These are phyloP conservation scores for Begonia masoniana DNA, from an alignment of 306 rosid genomes.

Conservation along the genomic window DNA sequence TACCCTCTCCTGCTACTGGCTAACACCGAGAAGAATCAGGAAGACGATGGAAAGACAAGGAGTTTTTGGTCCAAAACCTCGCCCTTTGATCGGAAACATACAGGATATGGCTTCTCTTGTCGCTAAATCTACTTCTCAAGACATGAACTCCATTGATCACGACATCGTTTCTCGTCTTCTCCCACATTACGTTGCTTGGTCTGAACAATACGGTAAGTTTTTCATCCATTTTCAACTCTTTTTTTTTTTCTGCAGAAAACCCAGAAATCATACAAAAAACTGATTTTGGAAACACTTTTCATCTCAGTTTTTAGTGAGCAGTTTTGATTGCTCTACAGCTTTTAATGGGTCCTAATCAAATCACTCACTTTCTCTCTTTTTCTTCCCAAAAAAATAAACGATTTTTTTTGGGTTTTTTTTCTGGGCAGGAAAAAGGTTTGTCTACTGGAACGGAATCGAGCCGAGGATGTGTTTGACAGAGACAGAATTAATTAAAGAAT, in stretches of 20 bases:
- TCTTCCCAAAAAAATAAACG: no score
- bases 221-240: background rate
- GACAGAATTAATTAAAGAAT: slow-evolving; percentile 30
- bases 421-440: slow-evolving; percentile 24
- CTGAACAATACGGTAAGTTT: slow-evolving; percentile 47
- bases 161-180: slow-evolving; percentile 76
- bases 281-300: no score
- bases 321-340: no score
- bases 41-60: slow-evolving; percentile 82
- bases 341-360: no score
- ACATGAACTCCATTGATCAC: slow-evolving; percentile 64
- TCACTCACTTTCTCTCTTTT: no score
- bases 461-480: slow-evolving; percentile 42
- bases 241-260: background rate
- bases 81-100: slow-evolving; percentile 70
- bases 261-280: no score
- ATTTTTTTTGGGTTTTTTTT: background rate
- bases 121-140: slow-evolving; percentile 56
- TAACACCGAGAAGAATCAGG: slow-evolving; percentile 66
- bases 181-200: slow-evolving; percentile 79
- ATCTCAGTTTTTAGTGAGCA: no score
- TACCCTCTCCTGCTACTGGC: slow-evolving; percentile 39
- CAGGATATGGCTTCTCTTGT: slow-evolving; percentile 59
- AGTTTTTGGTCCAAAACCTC: slow-evolving; percentile 73
- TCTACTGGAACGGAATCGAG: slow-evolving; percentile 36